phyloP scores from a whole-genome alignment of 495 filamentous ascomycete species.

The Annulohypoxylon moriforme region DNA sequence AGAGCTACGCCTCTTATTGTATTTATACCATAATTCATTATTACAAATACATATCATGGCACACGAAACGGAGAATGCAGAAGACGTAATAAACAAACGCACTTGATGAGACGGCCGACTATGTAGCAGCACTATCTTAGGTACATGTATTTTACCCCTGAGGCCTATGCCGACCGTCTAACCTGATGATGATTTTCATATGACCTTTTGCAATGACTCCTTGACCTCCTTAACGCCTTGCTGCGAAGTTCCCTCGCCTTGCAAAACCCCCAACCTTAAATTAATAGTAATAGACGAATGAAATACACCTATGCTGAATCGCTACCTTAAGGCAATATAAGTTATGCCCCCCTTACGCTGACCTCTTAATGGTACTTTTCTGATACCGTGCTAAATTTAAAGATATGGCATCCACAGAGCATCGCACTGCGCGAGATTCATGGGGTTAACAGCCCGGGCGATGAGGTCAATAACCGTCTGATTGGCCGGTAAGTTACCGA shows the following conservation, averaged over 20 bases:
- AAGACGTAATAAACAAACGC: background rate
- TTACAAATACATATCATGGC: background rate
- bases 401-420: slow-evolving; percentile 98
- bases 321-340: no score
- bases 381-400: slow-evolving; percentile 52
- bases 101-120: background rate
- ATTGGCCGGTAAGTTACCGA: slow-evolving; percentile 83
- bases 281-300: background rate
- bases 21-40: no score
- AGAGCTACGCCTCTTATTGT: no score
- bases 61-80: background rate
- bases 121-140: background rate
- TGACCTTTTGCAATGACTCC: background rate
- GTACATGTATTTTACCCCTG: slow-evolving; percentile 1
- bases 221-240: slow-evolving; percentile 33
- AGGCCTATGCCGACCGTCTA: background rate
- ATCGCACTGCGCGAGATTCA: slow-evolving; percentile 84
- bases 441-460: slow-evolving; percentile 84
- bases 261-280: background rate
- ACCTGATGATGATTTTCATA: background rate
- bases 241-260: slow-evolving; percentile 26
- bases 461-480: slow-evolving; percentile 96
- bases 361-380: no score
- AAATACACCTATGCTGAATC: background rate
- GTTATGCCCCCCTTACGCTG: no score